Base-by-base conservation (phyloP, 1,284 basidiomycete species). In the Phylloporus gajari region DNA sequence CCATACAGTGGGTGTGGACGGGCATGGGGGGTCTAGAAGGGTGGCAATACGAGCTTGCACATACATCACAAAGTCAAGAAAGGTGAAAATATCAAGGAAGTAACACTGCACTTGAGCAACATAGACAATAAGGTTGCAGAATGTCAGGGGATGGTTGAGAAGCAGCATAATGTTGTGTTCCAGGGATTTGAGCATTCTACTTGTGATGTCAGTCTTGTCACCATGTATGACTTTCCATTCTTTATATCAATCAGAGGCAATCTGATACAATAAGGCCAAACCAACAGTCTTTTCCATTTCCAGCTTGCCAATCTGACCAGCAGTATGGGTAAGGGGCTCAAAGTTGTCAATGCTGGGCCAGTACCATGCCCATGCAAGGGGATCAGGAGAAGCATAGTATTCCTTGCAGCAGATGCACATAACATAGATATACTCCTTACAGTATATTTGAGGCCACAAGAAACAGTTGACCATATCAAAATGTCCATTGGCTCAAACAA, bases 1-100 rank as follows among this genome's bases (percentile, higher is more conserved):
- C 69, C 64, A 68, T 73, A 64, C 70, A 73, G 5, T 73, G 5
- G 0, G 53, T 30, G 5, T 21, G 42, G 13, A 65, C 38, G 12
- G 64, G 32, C 1, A 1, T 25, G 9, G 60, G 35, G 2, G 2
- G 5, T 2, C 46, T 5, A 32, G 8, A 27, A n/a, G 66, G 69
- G 30, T 60, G 30, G 32, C 2, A 40, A 68, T 48, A 6, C 9
- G 30, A 67, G 65, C 51, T 23, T 42, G 53, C 3, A 67, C 56
- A 42, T 30, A 70, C 40, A 3, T 40, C 44, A 44, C 19, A 19
- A 44, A 72, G 46, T 72, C 58, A 0, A 72, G 56, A 30, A 72
- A 72, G 0, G 58, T 65, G 9, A 65, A 4, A 6, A 68, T 40
- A 30, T 72, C 42, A 1, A 72, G 30, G 65, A 72, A 23, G 53